Base-by-base conservation (phyloP, 179 eudicot species). In the Camellia oleifera region DNA sequence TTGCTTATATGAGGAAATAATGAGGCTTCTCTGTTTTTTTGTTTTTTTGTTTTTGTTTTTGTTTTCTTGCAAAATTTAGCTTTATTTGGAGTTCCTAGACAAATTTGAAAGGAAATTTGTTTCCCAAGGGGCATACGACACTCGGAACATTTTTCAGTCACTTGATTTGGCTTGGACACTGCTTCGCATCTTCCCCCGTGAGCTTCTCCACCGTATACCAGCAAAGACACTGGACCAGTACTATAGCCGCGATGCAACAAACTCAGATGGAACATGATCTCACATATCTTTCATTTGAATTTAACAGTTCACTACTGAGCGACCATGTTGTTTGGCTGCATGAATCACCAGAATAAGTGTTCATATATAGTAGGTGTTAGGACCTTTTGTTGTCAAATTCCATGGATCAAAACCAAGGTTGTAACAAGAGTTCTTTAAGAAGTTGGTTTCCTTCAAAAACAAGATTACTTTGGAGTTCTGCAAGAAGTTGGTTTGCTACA, bases 101-200 rank as follows among this genome's bases (percentile, higher is more conserved):
- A 92, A 92, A 79, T 92, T 92, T 70, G 96, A 92, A 85, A 88
- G 93, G 88, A 92, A 90, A 76, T 92, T 90, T 81, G 96, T 92
- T 3, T 69, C 90, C 11, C 96, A 92, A 83, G 93, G 96, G 75
- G 93, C 96, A 18, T 90, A 92, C 53, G 96, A 92, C 84, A 92
- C 93, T 11, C 88, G 93, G 18, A 92, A 88, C 87, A 88, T 92
- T 52, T 92, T 88, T 85, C 93, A 92, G 82, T 92, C 96, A 1
- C 96, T 92, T 69, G 96, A 92, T 83, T 75, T 92, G 65, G 96
- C 96, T 46, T 92, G 93, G 96, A 92, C 96, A 2, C 84, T 92
- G 56, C 92, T 92, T 20, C 81, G 92, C 50, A 92, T 92, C 84
- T 92, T 92, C 78, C 96, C 96, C 9, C 87, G 96, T 45, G 96